Conservation (phyloP, 2,329 filamentous ascomycete genomes). For the Epichloe aotearoae region DNA sequence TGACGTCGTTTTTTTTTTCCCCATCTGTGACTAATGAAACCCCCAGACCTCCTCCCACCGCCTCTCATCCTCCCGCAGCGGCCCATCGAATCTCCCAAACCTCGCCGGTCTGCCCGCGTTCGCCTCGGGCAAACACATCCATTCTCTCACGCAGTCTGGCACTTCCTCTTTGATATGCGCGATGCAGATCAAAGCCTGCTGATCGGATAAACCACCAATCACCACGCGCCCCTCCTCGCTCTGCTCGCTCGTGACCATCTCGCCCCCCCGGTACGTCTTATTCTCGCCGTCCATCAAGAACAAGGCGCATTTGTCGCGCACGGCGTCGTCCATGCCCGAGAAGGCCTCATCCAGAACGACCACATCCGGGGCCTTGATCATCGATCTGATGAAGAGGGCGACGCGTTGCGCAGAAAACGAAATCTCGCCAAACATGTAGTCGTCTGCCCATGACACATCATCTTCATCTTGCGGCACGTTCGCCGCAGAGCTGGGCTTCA, state of each 20-base stretch:
- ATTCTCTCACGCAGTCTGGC: constrained; percentile 68
- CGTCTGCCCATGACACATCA: constrained; percentile 49
- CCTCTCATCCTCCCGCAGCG: constrained; percentile 40
- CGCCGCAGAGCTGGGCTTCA: constrained; percentile 42
- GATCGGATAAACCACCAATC: constrained; percentile 48
- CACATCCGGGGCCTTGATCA: constrained; percentile 69
- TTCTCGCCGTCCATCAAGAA: constrained; percentile 59
- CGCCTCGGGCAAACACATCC: constrained; percentile 72
- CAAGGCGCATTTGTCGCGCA: constrained; percentile 75
- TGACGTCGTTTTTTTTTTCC: no score
- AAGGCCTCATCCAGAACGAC: constrained; percentile 82
- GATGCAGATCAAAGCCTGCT: constrained; percentile 82
- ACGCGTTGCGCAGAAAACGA: constrained; percentile 77
- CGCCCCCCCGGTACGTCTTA: constrained; percentile 24
- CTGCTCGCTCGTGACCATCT: constrained; percentile 32
- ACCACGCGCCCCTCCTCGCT: constrained; percentile 25
- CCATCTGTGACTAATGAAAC: constrained; percentile 8
- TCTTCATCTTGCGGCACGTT: constrained; percentile 7
- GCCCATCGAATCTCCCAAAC: constrained; percentile 50
- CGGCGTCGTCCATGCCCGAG: constrained; percentile 66
- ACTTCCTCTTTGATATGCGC: constrained; percentile 87
- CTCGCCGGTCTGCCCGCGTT: constrained; percentile 48
- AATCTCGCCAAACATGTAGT: constrained; percentile 56
- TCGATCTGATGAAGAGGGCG: constrained; percentile 67
- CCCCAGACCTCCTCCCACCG: constrained; percentile 57